Conservation (phyloP, 441 rosid genomes). For the Gossypium davidsonii region DNA sequence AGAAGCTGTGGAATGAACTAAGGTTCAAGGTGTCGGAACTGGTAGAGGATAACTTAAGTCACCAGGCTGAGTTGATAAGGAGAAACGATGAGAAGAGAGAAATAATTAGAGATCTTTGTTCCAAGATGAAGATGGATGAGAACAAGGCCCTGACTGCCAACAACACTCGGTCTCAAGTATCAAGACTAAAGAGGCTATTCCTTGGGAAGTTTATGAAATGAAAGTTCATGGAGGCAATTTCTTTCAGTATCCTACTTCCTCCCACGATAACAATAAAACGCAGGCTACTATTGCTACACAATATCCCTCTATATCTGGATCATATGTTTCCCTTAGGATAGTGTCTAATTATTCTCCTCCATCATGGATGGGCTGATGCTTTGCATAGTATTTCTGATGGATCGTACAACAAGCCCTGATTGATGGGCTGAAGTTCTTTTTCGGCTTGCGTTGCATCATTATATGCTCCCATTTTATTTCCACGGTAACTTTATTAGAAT, state of each 20-base stretch:
- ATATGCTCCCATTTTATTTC: too few species aligned
- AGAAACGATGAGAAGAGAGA: conserved; percentile 33
- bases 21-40: conserved; percentile 18
- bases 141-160: conserved; percentile 14
- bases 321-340: too few species aligned
- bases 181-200: conserved; percentile 14
- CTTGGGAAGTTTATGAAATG: background rate
- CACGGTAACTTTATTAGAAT: too few species aligned
- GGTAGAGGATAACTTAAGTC: conserved; percentile 14
- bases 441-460: background rate
- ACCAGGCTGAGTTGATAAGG: conserved; percentile 20
- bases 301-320: too few species aligned
- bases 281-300: too few species aligned
- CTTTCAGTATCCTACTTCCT: too few species aligned
- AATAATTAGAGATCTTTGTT: conserved; percentile 18
- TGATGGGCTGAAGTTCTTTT: background rate
- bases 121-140: conserved; percentile 16
- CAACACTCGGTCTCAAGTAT: background rate
- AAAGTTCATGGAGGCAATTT: background rate
- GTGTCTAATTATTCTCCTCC: too few species aligned
- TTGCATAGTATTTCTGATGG: background rate
- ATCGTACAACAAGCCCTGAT: background rate
- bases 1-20: conserved; percentile 15
- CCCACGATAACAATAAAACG: too few species aligned
- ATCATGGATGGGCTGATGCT: too few species aligned